A percentile compares a stretch with the other conserved stretches of the same genome.
Evolutionary conservation across 148 eudicot genomes (phyloP).

Genomic region (Nepenthes gracilis): DNA sequence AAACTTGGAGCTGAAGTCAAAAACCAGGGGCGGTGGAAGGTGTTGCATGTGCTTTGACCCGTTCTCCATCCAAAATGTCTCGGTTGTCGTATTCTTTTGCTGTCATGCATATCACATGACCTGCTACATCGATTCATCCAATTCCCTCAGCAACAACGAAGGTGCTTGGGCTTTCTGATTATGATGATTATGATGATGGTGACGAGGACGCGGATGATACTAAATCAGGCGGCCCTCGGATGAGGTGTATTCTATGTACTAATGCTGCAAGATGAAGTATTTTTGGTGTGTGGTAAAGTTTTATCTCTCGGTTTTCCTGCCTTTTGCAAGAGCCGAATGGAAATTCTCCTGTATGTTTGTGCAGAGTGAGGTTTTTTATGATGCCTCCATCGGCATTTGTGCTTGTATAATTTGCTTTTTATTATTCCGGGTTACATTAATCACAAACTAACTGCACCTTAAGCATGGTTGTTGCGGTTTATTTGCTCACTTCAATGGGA

Average conservation of each 20-base stretch:
- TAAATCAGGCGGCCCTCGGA: conserved; percentile 20
- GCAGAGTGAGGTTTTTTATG: too few species aligned
- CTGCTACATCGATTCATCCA: conserved; percentile 72
- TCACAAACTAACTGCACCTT: too few species aligned
- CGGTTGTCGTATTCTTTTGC: conserved; percentile 72
- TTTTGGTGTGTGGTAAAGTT: not conserved
- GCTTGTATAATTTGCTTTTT: too few species aligned
- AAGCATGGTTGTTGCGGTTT: too few species aligned
- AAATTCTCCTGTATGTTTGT: too few species aligned
- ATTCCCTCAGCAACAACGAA: conserved; percentile 35
- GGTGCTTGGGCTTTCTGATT: conserved; percentile 18
- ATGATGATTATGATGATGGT: conserved; percentile 37
- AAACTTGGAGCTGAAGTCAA: conserved; percentile 65
- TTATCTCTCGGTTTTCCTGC: not conserved
- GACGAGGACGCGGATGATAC: conserved; percentile 34
- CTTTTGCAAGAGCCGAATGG: too few species aligned
- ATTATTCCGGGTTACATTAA: too few species aligned
- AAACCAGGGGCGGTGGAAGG: conserved; percentile 62
- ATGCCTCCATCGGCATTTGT: too few species aligned
- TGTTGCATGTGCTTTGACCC: conserved; percentile 97
- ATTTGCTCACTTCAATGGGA: too few species aligned
- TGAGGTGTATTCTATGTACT: conserved; percentile 87
- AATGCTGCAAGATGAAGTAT: conserved; percentile 62
- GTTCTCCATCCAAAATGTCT: conserved; percentile 62
- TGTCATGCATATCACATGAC: conserved; percentile 82